Base-by-base conservation (phyloP, 2,329 filamentous ascomycete species). In the Monosporascus cannonballus region DNA sequence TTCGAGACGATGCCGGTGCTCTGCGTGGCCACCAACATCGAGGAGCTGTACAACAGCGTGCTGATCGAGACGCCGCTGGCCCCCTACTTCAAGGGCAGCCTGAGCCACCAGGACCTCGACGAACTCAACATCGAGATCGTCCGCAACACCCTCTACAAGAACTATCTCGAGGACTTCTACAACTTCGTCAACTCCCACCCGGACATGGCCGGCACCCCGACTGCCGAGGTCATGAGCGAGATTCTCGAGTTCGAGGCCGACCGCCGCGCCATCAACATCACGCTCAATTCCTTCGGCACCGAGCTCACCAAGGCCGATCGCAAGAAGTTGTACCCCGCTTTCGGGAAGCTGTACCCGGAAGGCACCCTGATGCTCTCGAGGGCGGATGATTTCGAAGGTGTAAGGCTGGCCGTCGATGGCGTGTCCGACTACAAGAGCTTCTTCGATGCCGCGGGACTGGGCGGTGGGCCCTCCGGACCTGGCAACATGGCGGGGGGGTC, bases 121-220 rank as follows among this genome's bases (percentile, higher is more conserved):
- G 95, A 99, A 77, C 79, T 99, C 66, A 99, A 99, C 76, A 99
- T 99, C 64, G 94, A 99, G 75, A 99, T 99, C 71, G 89, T 99
- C 54, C 87, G 95, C 59, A 99, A 99, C 74, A 99, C 92, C 1
- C 79, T 99, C 37, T 99, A 97, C 80, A 99, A 99, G 81, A 97
- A 97, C 78, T 99, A 99, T 69, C 82, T 99, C 7, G 94, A 99
- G 70, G 94, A 97, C 69, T 99, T 99, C 71, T 84, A 97, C 76
- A 81, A 88, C 59, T 99, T 96, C 70, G 88, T 97, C 73, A 96
- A 93, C 73, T 88, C 86, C 9, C 83, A 96, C 66, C 78, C 91
- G 0, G 93, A 96, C 42, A 87, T 97, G 74, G 79, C 81, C 38
- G 89, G 90, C 38, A 95, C 92, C 6, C 91, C 94, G 1, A 99